Base-by-base conservation (phyloP, 1,284 basidiomycete genomes). In the Cryptococcus sp. region DNA sequence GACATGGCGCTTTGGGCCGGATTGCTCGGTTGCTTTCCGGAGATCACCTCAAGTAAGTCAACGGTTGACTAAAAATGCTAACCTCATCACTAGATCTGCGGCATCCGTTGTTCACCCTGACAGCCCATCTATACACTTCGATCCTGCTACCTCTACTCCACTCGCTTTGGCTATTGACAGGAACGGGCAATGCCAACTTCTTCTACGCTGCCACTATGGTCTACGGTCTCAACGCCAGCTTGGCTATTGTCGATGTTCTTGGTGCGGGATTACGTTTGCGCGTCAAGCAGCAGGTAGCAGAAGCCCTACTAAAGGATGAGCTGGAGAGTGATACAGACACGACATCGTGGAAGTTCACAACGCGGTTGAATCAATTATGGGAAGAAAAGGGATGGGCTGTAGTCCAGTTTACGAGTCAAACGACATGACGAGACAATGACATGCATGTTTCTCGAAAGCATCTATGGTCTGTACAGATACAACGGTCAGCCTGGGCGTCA, bases 171-270 rank as follows among this genome's bases (percentile, higher is more conserved):
- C 84, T 98, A 5, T 82, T 83, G 8, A 89, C 93, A 51, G 94
- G 93, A 0, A 91, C 93, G 5, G 95, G 93, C 1, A 99, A 99
- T 71, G 93, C 95, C 47, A 99, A 99, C 76, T 99, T 99, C 79
- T 98, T 92, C 81, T 99, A 97, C 72, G 95, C 95, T 0, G 88
- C 89, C 5, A 97, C 92, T 1, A 82, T 98, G 65, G 94, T 99
- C 5, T 94, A 94, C 77, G 93, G 90, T 0, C 83, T 93, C 66
- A 90, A 89, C 8, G 88, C 92, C 54, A 91, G 90, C 0, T 84
- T 88, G n/a, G 87, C 87, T 5, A 70, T 95, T 39, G 82, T 93
- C 5, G 93, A 96, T 69, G 85, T 85, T 13, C 81, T 90, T 23
- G 92, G 88, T 81, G 89, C 91, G 0, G 88, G 88, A 13, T 77